Base-by-base conservation (phyloP, 2,329 filamentous ascomycete species). In the Sphaerulina musiva region DNA sequence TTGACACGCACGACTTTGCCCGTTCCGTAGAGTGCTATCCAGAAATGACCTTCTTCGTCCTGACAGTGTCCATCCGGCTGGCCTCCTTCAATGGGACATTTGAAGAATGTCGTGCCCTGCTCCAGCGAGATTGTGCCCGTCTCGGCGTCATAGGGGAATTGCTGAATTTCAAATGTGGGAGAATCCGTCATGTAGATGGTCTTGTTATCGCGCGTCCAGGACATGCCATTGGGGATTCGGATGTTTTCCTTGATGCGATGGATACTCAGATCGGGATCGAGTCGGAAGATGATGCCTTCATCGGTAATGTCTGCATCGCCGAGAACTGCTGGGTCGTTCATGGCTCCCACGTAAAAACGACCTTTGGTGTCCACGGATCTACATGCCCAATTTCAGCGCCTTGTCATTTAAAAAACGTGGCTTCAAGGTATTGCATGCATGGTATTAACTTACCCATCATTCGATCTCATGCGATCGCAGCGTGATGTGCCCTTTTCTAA, bases 131-230 rank as follows among this genome's bases (percentile, higher is more conserved):
- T 76, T n/a, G 73, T 73, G 36, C 86, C 86, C 1, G 80, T 83
- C n/a, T 71, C 68, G 1, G 73, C 65, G 62, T 86, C 76, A 72
- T 87, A 95, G 71, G 92, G 86, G 68, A 85, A 90, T 20, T 83
- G 83, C 62, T 81, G 84, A 61, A 96, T 84, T 53, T 80, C 81
- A 57, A 79, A 78, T 32, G 80, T 81, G 4, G 85, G 83, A 39
- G 88, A 89, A 74, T 95, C 85, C 23, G 88, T 90, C 67, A 91
- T 85, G 77, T 89, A 95, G 79, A 93, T 83, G 53, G 79, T 89
- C 68, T 80, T 81, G 64, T 81, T 76, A 66, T 86, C 81, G 10
- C 78, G 76, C 41, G 87, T 90, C 87, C 88, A 95, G 60, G 86
- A 85, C 47, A 91, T 83, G 46, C 87, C 85, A 73, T 95, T 95